These are phyloP conservation scores for Angophora floribunda DNA, from an alignment of 345 rosid species.

Conservation along the genomic window DNA sequence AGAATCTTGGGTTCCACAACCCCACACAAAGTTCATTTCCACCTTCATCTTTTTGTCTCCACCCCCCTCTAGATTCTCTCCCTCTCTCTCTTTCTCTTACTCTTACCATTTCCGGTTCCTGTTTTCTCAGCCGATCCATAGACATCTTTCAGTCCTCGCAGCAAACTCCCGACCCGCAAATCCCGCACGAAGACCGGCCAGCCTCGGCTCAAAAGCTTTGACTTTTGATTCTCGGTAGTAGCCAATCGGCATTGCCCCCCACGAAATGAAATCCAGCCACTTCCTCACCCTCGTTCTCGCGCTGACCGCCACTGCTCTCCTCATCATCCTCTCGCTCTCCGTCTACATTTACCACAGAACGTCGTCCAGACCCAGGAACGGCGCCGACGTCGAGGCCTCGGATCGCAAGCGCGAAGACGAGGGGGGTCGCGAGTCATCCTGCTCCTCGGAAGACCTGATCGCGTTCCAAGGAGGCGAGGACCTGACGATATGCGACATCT, in stretches of 20 bases:
- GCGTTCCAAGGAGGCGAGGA: constrained; percentile 61
- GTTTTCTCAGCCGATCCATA: not conserved
- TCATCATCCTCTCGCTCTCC: constrained; percentile 19
- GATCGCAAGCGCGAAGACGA: constrained; percentile 1
- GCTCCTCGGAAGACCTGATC: constrained; percentile 43
- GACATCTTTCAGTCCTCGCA: not conserved
- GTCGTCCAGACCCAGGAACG: not conserved
- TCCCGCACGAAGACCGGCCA: not conserved
- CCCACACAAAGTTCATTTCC: constrained; percentile 13
- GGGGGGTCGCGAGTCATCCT: not conserved
- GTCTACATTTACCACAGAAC: constrained; percentile 24
- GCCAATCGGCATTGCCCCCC: not conserved
- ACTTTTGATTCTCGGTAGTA: not conserved
- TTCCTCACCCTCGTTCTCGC: constrained; percentile 39
- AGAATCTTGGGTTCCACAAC: constrained; percentile 14
- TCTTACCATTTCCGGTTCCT: not conserved
- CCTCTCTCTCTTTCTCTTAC: not conserved
- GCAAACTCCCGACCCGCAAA: not conserved
- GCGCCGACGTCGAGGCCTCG: not conserved
- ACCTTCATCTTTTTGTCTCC: constrained; percentile 17
- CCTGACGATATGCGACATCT: constrained; percentile 66
- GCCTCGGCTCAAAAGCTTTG: not conserved
- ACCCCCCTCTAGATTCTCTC: not conserved
- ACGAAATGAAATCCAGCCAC: constrained; percentile 40
- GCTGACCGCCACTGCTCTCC: constrained; percentile 12